Evolutionary conservation across 2,329 filamentous ascomycete genomes (phyloP).

Genomic region (Lachnellula hyalina): DNA sequence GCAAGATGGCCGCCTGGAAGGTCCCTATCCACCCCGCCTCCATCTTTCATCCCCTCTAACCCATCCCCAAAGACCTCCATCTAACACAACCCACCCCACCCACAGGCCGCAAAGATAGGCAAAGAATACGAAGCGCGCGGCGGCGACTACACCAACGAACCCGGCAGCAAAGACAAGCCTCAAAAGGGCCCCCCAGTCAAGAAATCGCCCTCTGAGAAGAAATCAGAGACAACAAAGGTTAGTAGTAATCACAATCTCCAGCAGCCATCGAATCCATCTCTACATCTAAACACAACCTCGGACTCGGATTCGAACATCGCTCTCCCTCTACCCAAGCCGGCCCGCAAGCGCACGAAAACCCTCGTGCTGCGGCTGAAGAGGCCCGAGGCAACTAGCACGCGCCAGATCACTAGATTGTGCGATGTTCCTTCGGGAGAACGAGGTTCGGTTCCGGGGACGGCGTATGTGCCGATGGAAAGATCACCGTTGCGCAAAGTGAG

Average conservation of each 20-base stretch:
- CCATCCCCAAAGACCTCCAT: background rate
- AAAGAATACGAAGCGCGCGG: constrained; percentile 37
- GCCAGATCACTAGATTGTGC: no score
- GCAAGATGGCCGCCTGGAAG: constrained; percentile 44
- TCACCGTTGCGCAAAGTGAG: no score
- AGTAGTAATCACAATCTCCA: background rate
- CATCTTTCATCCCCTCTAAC: background rate
- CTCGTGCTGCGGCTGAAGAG: no score
- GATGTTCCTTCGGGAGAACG: no score
- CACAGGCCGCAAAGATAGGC: constrained; percentile 36
- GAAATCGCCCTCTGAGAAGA: constrained; percentile 22
- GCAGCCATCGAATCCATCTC: background rate
- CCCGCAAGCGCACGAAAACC: no score
- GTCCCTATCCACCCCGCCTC: constrained; percentile 12
- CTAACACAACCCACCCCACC: background rate
- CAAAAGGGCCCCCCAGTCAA: constrained; percentile 38
- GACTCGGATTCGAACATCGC: background rate
- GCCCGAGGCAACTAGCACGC: no score
- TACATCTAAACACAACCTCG: background rate
- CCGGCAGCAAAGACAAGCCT: constrained; percentile 39
- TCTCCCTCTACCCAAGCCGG: background rate
- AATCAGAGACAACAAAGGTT: constrained; percentile 7
- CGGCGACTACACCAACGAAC: constrained; percentile 37
- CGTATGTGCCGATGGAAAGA: no score
- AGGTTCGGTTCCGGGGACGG: no score